Base-by-base conservation (phyloP, 176 grass and related monocot genomes). In the Oryza punctata region DNA sequence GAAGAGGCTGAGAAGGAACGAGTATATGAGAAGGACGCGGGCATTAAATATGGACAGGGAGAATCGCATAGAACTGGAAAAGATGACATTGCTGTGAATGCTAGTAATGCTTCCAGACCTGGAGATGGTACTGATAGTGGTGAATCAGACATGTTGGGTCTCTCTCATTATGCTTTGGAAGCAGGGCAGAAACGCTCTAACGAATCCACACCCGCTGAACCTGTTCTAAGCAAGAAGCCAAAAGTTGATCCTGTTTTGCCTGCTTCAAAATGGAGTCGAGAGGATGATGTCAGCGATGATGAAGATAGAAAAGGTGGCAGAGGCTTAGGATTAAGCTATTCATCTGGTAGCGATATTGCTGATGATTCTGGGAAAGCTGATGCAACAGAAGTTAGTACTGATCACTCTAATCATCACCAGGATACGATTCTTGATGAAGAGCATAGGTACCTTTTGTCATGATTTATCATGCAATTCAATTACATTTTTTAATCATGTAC, bases 211-310 rank as follows among this genome's bases (percentile, higher is more conserved):
- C 84, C 79, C 43, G 59, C 72, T 37, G 87, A 86, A 25, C 30
- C 19, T 10, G 77, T 79, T 84, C 45, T 45, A 44, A 91, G 75
- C 67, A 89, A 87, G 84, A 94, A 88, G 85, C 85, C 33, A 37
- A 93, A 90, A 85, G 26, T 75, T 67, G 89, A 94, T 84, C 97
- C 93, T 72, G 86, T 99, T 80, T 90, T 97, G 70, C 85, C 83
- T 69, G 91, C 77, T 86, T 99, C 97, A 70, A 99, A 99, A 90
- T 99, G 97, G 97, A 95, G 82, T 74, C 82, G 91, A 72, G 93
- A 99, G 61, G 97, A 99, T 84, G 93, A 85, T 28, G 76, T 25
- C 54, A 93, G 87, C 3, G 83, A 90, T 65, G 84, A 92, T 72
- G 96, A 87, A 76, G 96, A 92, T 72, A 91, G 80, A 78, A 91